These are phyloP conservation scores for Fraxinus ornus DNA, from an alignment of 305 asterid species.

Conservation along the genomic window DNA sequence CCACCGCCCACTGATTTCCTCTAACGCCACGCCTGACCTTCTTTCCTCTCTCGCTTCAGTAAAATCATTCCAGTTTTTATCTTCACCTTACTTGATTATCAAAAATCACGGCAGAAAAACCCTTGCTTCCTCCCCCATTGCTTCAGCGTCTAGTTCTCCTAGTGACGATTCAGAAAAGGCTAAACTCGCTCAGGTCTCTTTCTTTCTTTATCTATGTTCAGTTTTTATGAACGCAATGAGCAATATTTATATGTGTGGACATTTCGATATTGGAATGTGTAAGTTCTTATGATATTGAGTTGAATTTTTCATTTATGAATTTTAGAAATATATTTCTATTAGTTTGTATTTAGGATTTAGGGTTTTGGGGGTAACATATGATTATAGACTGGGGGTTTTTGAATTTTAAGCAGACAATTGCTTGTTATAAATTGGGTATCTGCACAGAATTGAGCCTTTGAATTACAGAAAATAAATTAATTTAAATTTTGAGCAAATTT, in stretches of 20 bases:
- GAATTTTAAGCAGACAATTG: not conserved
- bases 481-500: not conserved
- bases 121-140: slow-evolving; percentile 44
- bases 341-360: slow-evolving; percentile 39
- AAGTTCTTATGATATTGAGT: not conserved
- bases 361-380: slow-evolving; percentile 9
- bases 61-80: slow-evolving; percentile 31
- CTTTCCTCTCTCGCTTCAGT: slow-evolving; percentile 40
- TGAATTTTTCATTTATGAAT: slow-evolving; percentile 14
- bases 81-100: slow-evolving; percentile 40
- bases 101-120: slow-evolving; percentile 31
- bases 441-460: not conserved
- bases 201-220: slow-evolving; percentile 6
- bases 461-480: not conserved
- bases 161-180: slow-evolving; percentile 67
- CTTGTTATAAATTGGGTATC: not conserved
- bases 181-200: slow-evolving; percentile 69
- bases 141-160: slow-evolving; percentile 50
- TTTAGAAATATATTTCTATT: not conserved
- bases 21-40: slow-evolving; percentile 27
- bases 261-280: slow-evolving; percentile 3
- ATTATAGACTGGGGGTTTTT: not conserved
- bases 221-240: slow-evolving; percentile 4
- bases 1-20: slow-evolving; percentile 26
- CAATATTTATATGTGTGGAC: slow-evolving; percentile 12